A percentile compares a stretch with the other conserved stretches of the same genome.
Evolutionary conservation across 805 yeast species (phyloP).

Genomic region (Metschnikowia continentalis): DNA sequence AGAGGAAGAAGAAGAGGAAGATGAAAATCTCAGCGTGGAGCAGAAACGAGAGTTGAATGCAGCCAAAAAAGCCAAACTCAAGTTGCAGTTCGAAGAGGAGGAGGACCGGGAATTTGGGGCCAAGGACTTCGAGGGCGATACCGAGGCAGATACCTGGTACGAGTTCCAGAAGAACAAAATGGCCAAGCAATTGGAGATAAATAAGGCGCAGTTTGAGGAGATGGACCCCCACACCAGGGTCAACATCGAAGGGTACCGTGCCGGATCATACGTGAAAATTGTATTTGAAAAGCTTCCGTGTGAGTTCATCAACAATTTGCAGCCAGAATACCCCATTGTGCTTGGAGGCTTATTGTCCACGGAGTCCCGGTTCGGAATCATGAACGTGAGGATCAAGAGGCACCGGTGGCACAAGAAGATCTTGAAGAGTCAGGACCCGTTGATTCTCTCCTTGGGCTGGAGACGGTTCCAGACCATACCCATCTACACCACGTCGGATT

Average conservation of each 20-base stretch:
- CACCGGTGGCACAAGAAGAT: slow-evolving; percentile 99
- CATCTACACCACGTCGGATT: slow-evolving; percentile 91
- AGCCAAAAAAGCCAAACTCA: slow-evolving; percentile 80
- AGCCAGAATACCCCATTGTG: slow-evolving; percentile 79
- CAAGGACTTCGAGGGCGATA: slow-evolving; percentile 68
- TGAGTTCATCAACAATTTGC: slow-evolving; percentile 84
- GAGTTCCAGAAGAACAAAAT: slow-evolving; percentile 95
- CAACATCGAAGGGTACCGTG: slow-evolving; percentile 84
- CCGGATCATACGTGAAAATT: slow-evolving; percentile 90
- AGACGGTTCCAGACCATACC: slow-evolving; percentile 97
- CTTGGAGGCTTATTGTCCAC: slow-evolving; percentile 89
- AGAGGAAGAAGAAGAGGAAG: slow-evolving; percentile 23
- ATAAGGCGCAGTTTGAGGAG: slow-evolving; percentile 68
- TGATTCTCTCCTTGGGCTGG: slow-evolving; percentile 94
- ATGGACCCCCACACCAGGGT: slow-evolving; percentile 75
- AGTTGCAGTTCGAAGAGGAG: slow-evolving; percentile 85
- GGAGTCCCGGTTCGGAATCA: slow-evolving; percentile 87
- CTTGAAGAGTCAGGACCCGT: slow-evolving; percentile 90
- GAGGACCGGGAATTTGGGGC: slow-evolving; percentile 62
- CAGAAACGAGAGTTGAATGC: slow-evolving; percentile 80
- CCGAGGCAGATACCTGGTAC: slow-evolving; percentile 93
- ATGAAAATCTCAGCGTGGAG: slow-evolving; percentile 51
- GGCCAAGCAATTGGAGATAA: slow-evolving; percentile 93
- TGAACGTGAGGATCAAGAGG: slow-evolving; percentile 91
- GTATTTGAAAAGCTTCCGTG: slow-evolving; percentile 82